Evolutionary conservation across 2,329 filamentous ascomycete genomes (phyloP), one percentile per base, ranked within the genome.

Genomic region (Neophaeococcomyces aloes): DNA sequence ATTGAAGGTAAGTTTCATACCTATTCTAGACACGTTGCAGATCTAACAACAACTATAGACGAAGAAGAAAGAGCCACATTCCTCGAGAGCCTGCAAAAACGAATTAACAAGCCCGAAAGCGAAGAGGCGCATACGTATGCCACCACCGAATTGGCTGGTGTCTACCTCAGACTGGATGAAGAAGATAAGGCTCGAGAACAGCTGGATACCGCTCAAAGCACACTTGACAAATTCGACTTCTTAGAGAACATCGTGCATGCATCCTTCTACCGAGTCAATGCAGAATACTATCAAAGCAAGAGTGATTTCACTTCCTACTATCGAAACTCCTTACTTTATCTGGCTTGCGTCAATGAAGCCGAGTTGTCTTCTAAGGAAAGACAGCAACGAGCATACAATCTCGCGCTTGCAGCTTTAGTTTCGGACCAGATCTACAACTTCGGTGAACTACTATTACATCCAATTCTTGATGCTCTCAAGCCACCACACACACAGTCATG

Each of bases 381-480:
- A 57, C 81, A 81, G 62, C 76, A 75, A 47, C 81, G 89, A 56
- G 91, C 91, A 34, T 94, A 94, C 67, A 87, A 95, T 63, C 80
- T 98, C 50, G 84, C 84, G 59, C 81, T 96, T 42, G 87, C 91
- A 21, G 91, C 91, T 7, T 75, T 98, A 7, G 84, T 95, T 30
- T 95, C 88, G 39, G 85, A 89, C 59, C 86, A 79, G 57, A 98
- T 96, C 69, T 96, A 98, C 78, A 98, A 98, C 72, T 98, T 98
- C 57, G 91, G 91, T 64, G 91, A 98, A 71, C 81, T 98, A n/a
- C 78, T 98, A 25, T 77, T 98, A 54, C 91, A 98, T 63, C 91
- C 91, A 3, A 94, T 98, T 59, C 80, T 98, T 51, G 85, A 94
- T 60, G 81, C 83, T 15, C 77, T 98, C 41, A 72, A 53, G 34